Base-by-base conservation (phyloP, 2,329 filamentous ascomycete species). In the Cladosporium sp. region DNA sequence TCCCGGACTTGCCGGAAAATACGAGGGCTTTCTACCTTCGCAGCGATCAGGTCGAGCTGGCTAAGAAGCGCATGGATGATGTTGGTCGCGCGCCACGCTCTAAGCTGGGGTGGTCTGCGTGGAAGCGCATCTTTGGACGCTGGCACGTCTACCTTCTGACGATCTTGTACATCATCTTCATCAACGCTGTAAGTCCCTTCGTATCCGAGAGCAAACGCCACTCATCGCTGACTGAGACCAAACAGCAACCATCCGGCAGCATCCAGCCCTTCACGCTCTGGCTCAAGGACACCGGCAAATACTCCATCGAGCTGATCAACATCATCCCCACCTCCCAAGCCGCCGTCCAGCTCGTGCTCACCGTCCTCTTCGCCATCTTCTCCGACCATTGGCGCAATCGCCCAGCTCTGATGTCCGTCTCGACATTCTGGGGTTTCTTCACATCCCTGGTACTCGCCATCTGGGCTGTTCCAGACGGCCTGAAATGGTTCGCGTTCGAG, bases 111-210 rank as follows among this genome's bases (percentile, higher is more conserved):
- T 73, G 1, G 78, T 75, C 55, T 77, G 74, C 1, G 69, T 66
- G 47, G 61, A 66, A 2, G 85, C 83, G 64, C 59, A 85, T 86
- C 15, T 78, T 85, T 51, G 72, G 73, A 0, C 79, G 77, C 5
- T 86, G 84, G 83, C 83, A 83, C 54, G 79, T 86, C 1, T 86
- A 83, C 50, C 56, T 77, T 0, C 68, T 87, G 3, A 75, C 74
- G 0, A 49, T 79, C 0, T 64, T 85, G 1, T 86, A 86, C 61
- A 73, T 85, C 47, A 66, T 79, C 37, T 86, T 85, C 70, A 84
- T 83, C 64, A 86, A 86, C 57, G 80, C 76, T 2, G 42, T 44
- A 32, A 70, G 68, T 2, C 68, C 8, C 9, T 17, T 15, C 9
- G 69, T 70, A 18, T 59, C 68, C 9, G n/a, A n/a, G n/a, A n/a